Percentiles rank a stretch among this genome's conserved stretches.
These are phyloP conservation scores for Corynespora cassiicola DNA, from an alignment of 2,329 filamentous ascomycete genomes.

Conservation along the genomic window DNA sequence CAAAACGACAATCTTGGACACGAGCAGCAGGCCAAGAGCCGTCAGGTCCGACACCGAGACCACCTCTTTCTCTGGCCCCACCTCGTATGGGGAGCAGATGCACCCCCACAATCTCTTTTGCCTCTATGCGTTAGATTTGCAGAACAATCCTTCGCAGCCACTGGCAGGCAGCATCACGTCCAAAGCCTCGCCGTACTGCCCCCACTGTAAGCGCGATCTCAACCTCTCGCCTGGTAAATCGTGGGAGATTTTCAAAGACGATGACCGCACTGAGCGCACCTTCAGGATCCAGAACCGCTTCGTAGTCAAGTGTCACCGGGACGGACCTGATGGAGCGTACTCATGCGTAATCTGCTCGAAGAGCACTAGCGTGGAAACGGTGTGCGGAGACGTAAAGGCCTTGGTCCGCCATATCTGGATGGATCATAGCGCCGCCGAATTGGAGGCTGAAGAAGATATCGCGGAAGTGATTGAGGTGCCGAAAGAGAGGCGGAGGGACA, in stretches of 20 bases:
- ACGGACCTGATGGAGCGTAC: conserved; percentile 39
- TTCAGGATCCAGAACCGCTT: conserved; percentile 45
- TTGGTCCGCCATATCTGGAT: conserved; percentile 42
- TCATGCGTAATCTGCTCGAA: conserved; percentile 41
- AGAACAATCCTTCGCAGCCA: conserved; percentile 31
- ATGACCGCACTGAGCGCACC: conserved; percentile 35
- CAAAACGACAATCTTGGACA: conserved; percentile 32
- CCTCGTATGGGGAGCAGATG: conserved; percentile 24
- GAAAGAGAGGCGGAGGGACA: conserved; percentile 28
- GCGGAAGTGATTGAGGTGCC: conserved; percentile 35
- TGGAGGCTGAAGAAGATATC: conserved; percentile 41
- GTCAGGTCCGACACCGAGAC: conserved; percentile 27
- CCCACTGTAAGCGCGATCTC: conserved; percentile 34
- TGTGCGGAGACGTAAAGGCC: conserved; percentile 46
- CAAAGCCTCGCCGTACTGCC: conserved; percentile 33
- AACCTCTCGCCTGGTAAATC: conserved; percentile 42
- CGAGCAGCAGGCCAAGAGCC: conserved; percentile 22
- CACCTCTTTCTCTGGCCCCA: conserved; percentile 29
- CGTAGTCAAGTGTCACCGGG: conserved; percentile 43
- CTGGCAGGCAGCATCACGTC: conserved; percentile 32
- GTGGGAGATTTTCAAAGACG: conserved; percentile 42
- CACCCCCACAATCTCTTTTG: conserved; percentile 32
- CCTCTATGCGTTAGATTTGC: conserved; percentile 38
- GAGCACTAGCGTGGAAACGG: conserved; percentile 29
- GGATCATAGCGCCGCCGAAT: conserved; percentile 36